Percentiles rank a stretch among this genome's conserved stretches.
Evolutionary conservation across 2,329 filamentous ascomycete species (phyloP).

Genomic region (Colletotrichum sidae): DNA sequence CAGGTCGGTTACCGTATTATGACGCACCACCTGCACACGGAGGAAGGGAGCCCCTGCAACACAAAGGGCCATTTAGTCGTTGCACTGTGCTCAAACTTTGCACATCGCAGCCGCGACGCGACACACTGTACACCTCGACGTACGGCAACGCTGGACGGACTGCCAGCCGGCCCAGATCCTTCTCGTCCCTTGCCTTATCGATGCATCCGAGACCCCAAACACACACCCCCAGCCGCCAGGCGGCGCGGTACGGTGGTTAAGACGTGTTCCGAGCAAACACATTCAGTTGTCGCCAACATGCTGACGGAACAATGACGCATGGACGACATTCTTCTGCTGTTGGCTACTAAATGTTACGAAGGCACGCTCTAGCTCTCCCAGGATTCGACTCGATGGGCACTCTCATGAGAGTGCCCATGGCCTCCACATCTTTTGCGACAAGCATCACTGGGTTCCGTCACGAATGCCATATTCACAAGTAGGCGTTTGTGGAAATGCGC

Average conservation of each 20-base stretch:
- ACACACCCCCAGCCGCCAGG: not conserved
- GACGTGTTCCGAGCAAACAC: slow-evolving; percentile 16
- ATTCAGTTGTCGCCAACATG: not conserved
- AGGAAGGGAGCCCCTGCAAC: slow-evolving; percentile 13
- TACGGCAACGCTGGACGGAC: not conserved
- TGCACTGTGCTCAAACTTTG: slow-evolving; percentile 32
- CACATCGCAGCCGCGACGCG: slow-evolving; percentile 16
- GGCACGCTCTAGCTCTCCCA: too few species aligned
- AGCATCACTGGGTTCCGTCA: too few species aligned
- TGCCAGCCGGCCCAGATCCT: not conserved
- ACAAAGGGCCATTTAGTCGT: not conserved
- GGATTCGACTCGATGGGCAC: too few species aligned
- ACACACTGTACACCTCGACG: slow-evolving; percentile 12
- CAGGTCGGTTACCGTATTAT: slow-evolving; percentile 31
- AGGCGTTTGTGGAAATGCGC: too few species aligned
- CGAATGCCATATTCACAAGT: too few species aligned
- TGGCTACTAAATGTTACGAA: not conserved
- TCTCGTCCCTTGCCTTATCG: slow-evolving; percentile 4
- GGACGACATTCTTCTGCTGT: not conserved
- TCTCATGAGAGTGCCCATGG: too few species aligned
- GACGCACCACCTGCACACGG: slow-evolving; percentile 30
- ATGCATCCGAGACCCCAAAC: slow-evolving; percentile 7
- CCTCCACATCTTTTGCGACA: too few species aligned
- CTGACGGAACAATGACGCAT: slow-evolving; percentile 31
- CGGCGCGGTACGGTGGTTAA: slow-evolving; percentile 13